A percentile compares a stretch with the other conserved stretches of the same genome.
Evolutionary conservation across 2,329 filamentous ascomycete genomes (phyloP).

Genomic region (Aspergillus candidus): DNA sequence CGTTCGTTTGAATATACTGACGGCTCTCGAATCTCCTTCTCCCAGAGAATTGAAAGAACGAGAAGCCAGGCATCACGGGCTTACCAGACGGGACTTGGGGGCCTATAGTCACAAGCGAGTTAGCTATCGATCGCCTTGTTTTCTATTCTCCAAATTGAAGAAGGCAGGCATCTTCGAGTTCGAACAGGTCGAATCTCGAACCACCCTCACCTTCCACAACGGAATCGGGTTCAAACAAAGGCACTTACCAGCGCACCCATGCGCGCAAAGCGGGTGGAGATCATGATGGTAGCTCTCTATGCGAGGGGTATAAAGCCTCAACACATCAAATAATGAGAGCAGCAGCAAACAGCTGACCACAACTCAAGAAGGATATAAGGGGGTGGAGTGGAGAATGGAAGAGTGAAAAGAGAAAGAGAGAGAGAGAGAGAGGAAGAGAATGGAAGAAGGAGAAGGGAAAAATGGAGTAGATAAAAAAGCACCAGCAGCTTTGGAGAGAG

Average conservation of each 20-base stretch:
- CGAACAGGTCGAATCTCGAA: too few species aligned
- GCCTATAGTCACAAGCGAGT: conserved; percentile 26
- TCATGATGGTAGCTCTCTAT: conserved; percentile 42
- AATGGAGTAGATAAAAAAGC: conserved; percentile 30
- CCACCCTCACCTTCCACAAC: too few species aligned
- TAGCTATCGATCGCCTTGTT: conserved; percentile 11
- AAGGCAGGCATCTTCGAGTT: too few species aligned
- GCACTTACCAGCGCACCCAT: conserved; percentile 43
- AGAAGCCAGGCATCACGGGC: conserved; percentile 14
- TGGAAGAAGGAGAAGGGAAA: conserved; percentile 29
- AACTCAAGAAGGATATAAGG: conserved; percentile 26
- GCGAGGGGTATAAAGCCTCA: conserved; percentile 30
- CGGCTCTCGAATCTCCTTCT: background rate
- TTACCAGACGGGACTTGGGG: conserved; percentile 43
- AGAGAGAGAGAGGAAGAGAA: conserved; percentile 29
- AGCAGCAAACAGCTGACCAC: conserved; percentile 31
- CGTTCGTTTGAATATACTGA: background rate
- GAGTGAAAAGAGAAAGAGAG: conserved; percentile 24
- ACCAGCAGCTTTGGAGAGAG: conserved; percentile 31
- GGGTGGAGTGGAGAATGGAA: conserved; percentile 31
- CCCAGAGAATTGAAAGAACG: background rate
- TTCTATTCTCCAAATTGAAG: background rate
- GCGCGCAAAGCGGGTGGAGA: conserved; percentile 43
- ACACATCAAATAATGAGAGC: conserved; percentile 34
- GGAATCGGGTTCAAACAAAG: background rate